Evolutionary conservation across 2,329 filamentous ascomycete species (phyloP).

Genomic region (Hypomyces perniciosus): DNA sequence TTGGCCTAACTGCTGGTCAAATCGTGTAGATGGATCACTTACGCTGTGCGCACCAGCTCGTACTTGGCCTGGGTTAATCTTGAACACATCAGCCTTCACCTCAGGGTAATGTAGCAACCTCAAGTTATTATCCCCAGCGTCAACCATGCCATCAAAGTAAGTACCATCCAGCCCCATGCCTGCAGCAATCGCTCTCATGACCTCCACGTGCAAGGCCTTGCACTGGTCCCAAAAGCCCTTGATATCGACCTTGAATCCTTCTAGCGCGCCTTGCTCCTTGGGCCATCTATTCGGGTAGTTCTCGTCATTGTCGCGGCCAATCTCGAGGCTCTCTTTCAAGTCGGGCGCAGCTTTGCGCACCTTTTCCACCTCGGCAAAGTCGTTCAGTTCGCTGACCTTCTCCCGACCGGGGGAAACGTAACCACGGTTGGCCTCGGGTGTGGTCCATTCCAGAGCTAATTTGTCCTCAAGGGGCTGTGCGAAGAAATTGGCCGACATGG

Average conservation of each 20-base stretch:
- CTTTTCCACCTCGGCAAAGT: slow-evolving; percentile 50
- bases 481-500: slow-evolving; percentile 66
- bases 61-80: slow-evolving; percentile 61
- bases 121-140: slow-evolving; percentile 64
- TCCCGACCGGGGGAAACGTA: slow-evolving; percentile 66
- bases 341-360: slow-evolving; percentile 55
- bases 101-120: slow-evolving; percentile 72
- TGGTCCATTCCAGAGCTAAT: slow-evolving; percentile 62
- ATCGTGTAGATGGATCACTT: slow-evolving; percentile 11
- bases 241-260: slow-evolving; percentile 67
- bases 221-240: slow-evolving; percentile 67
- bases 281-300: slow-evolving; percentile 75
- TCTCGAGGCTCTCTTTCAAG: slow-evolving; percentile 61
- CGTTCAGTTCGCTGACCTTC: slow-evolving; percentile 57
- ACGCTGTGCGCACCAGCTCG: slow-evolving; percentile 70
- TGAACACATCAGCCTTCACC: slow-evolving; percentile 60
- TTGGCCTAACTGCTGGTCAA: neutral
- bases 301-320: slow-evolving; percentile 53
- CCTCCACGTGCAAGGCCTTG: slow-evolving; percentile 64
- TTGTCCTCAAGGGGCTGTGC: slow-evolving; percentile 56
- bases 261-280: slow-evolving; percentile 27
- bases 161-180: slow-evolving; percentile 64
- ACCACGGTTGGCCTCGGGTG: slow-evolving; percentile 65
- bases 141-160: slow-evolving; percentile 73
- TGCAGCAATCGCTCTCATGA: slow-evolving; percentile 82